Evolutionary conservation across 176 grass and related monocot genomes (phyloP).

Genomic region (Aegilops longissima): DNA sequence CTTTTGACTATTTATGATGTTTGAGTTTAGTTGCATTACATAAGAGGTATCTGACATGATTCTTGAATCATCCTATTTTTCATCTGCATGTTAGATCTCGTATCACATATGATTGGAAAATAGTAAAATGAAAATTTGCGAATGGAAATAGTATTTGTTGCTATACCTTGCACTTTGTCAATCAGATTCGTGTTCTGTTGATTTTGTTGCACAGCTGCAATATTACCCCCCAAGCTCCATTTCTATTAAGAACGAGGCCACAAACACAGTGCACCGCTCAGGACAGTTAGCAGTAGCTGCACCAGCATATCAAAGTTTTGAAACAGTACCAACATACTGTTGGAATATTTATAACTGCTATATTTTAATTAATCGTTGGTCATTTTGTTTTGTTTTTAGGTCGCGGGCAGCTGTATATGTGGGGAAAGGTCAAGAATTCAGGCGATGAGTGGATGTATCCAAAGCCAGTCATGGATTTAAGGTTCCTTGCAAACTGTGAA

Average conservation of each 20-base stretch:
- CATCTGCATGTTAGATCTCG: background rate
- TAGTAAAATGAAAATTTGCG: background rate
- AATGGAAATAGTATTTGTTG: slow-evolving; percentile 5
- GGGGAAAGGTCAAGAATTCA: slow-evolving; percentile 89
- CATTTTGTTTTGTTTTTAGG: slow-evolving; percentile 40
- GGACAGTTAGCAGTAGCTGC: background rate
- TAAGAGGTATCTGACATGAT: background rate
- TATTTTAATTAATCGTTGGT: slow-evolving; percentile 1
- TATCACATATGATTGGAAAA: background rate
- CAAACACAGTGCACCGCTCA: background rate
- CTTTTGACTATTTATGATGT: no score
- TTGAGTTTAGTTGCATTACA: no score
- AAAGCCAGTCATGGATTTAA: slow-evolving; percentile 90
- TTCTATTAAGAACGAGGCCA: background rate
- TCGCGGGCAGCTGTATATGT: slow-evolving; percentile 95
- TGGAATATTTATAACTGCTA: background rate
- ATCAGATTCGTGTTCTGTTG: background rate
- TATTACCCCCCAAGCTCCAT: background rate
- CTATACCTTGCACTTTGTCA: slow-evolving; percentile 19
- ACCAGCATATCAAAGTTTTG: background rate
- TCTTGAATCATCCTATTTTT: slow-evolving; percentile 19
- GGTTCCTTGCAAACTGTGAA: slow-evolving; percentile 41
- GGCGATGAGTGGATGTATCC: slow-evolving; percentile 99
- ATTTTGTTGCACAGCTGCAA: background rate
- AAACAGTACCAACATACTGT: background rate